Conservation (phyloP, 1,284 basidiomycete genomes). For the Sanguinoderma infundibulare region DNA sequence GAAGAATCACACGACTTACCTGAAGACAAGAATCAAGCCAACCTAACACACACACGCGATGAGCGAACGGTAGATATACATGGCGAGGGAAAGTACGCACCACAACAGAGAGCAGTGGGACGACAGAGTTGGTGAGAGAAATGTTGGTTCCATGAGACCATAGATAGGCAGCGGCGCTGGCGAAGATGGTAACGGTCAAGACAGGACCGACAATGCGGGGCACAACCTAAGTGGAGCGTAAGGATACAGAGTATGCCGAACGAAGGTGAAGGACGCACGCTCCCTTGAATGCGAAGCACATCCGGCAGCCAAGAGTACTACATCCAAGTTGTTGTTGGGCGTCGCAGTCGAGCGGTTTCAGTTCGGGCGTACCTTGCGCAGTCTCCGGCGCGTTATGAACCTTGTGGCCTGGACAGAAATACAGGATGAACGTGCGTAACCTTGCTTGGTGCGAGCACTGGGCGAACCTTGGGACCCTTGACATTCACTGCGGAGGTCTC, state of each 20-base stretch:
- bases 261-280: constrained; percentile 47
- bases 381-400: constrained; percentile 36
- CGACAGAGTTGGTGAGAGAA: constrained; percentile 71
- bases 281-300: constrained; percentile 80
- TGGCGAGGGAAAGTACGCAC: constrained; percentile 51
- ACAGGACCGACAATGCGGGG: constrained; percentile 77
- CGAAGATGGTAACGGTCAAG: constrained; percentile 80
- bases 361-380: constrained; percentile 36
- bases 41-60: constrained; percentile 47
- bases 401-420: constrained; percentile 23
- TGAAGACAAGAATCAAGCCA: constrained; percentile 78
- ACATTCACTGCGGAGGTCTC: constrained; percentile 14
- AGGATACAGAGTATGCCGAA: not conserved
- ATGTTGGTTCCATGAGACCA: constrained; percentile 57
- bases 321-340: constrained; percentile 9
- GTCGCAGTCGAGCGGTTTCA: not conserved
- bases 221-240: constrained; percentile 53
- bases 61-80: not conserved
- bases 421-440: not conserved
- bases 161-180: constrained; percentile 63
- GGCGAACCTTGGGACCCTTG: constrained; percentile 15
- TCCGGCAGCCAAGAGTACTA: constrained; percentile 92
- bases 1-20: constrained; percentile 45
- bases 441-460: not conserved
- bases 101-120: constrained; percentile 88